Base-by-base conservation (phyloP, 2,329 filamentous ascomycete species). In the Epichloe brachyelytri region DNA sequence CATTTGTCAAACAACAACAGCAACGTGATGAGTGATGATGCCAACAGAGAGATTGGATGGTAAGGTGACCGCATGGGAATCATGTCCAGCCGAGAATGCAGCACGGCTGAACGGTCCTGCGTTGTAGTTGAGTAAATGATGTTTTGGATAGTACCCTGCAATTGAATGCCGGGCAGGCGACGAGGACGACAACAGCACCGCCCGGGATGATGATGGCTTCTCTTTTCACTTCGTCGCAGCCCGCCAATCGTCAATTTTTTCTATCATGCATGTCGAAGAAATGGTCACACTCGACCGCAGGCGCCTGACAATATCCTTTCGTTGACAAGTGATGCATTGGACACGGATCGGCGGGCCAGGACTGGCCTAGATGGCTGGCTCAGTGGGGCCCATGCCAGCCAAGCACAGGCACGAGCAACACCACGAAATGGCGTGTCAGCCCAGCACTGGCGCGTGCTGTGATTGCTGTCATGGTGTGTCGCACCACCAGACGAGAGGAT, bases 351-450 rank as follows among this genome's bases (percentile, higher is more conserved):
- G 41, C 41, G 41, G 41, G 14, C 36, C 12, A 14, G 39, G 39
- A 41, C 39, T 41, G 17, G 39, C 7, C 6, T 17, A 41, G 39
- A 17, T 36, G 33, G 44, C 44, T 26, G 26, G 26, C 7, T 17
- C 26, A 44, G 5, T 17, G 14, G 33, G 22, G 15, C 40, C 19
- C 19, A 20, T 26, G 36, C 38, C 49, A 51, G 39, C 49, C 49
- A 33, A 19, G 36, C 39, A 38, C 43, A 47, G 49, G 44, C 38
- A 46, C 43, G 49, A 40, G 17, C 30, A n/a, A 30, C 19, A 30
- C 19, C 19, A 43, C 19, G 41, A 19, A 17, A 15, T n/a, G 46
- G 39, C 38, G 47, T 49, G 47, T 49, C 47, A 49, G 47, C 47
- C 47, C 15, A 10, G 26, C 15, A 19, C 22, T 40, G 38, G 47